A percentile compares a stretch with the other conserved stretches of the same genome.
Conservation (phyloP, 1,284 basidiomycete genomes). For the Irpex sp. region DNA sequence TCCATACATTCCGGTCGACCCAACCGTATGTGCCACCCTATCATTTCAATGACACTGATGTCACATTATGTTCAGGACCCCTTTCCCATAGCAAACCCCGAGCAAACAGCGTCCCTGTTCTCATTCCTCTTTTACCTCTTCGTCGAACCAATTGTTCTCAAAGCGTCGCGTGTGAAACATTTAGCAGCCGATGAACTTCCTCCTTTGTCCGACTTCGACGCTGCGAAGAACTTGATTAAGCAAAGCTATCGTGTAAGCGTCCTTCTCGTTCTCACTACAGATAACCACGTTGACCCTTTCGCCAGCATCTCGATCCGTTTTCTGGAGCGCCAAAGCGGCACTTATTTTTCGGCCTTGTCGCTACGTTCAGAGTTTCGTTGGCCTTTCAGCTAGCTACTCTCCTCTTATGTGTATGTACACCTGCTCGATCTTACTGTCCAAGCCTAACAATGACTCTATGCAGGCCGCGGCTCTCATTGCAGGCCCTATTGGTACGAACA, state of each 20-base stretch:
- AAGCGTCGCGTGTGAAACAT: conserved; percentile 26
- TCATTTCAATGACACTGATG: not conserved
- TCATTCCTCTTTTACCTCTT: conserved; percentile 28
- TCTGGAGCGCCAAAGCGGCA: conserved; percentile 12
- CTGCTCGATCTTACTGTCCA: not conserved
- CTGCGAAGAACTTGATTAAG: conserved; percentile 35
- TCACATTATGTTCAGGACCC: conserved; percentile 18
- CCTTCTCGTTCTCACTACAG: not conserved
- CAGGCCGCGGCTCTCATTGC: conserved; percentile 30
- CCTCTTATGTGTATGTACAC: conserved; percentile 4
- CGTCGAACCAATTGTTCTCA: conserved; percentile 29
- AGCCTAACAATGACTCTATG: not conserved
- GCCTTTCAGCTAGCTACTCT: conserved; percentile 16
- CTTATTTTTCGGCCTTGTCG: conserved; percentile 5
- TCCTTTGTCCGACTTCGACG: conserved; percentile 45
- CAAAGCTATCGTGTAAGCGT: conserved; percentile 26
- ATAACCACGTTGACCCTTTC: not conserved
- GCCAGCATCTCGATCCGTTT: conserved; percentile 29
- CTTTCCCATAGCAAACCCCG: conserved; percentile 23
- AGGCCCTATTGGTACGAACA: conserved; percentile 43
- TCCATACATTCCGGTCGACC: conserved; percentile 36
- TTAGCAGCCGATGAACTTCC: conserved; percentile 34
- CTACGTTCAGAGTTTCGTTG: conserved; percentile 10
- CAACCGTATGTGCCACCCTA: conserved; percentile 28
- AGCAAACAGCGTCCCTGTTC: conserved; percentile 33